These are phyloP conservation scores for Orbilia javanica DNA, from an alignment of 2,329 filamentous ascomycete genomes.

Conservation along the genomic window DNA sequence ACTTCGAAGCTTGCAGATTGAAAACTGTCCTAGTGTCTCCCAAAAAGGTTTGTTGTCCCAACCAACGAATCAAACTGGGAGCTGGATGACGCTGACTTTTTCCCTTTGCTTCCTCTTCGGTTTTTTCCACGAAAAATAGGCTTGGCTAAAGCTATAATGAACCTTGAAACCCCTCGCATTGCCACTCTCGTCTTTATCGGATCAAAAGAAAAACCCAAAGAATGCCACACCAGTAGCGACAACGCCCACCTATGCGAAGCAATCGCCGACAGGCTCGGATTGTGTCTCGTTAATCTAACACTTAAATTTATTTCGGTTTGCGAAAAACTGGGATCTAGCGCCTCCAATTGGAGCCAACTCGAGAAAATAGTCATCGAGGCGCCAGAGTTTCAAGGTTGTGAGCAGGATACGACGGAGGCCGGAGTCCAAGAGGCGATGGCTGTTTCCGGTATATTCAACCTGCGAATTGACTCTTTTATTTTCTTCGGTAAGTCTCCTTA, in stretches of 20 bases:
- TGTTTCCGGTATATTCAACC: slow-evolving; percentile 13
- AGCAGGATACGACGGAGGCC: neutral
- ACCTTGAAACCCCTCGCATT: slow-evolving; percentile 1
- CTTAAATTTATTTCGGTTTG: slow-evolving; percentile 20
- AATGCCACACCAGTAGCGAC: neutral
- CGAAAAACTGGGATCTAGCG: slow-evolving; percentile 28
- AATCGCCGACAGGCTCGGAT: slow-evolving; percentile 26
- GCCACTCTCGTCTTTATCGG: slow-evolving; percentile 9
- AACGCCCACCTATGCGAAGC: slow-evolving; percentile 29
- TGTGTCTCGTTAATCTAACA: slow-evolving; percentile 14
- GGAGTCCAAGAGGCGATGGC: slow-evolving; percentile 19
- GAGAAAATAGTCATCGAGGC: slow-evolving; percentile 12
- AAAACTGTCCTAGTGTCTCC: slow-evolving; percentile 33
- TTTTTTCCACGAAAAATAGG: slow-evolving; percentile 7
- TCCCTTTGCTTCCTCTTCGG: too few relatives aligned
- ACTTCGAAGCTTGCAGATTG: slow-evolving; percentile 30
- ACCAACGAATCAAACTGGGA: neutral
- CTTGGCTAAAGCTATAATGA: slow-evolving; percentile 15
- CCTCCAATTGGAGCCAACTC: slow-evolving; percentile 21
- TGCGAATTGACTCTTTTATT: slow-evolving; percentile 6
- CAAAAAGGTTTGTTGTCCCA: slow-evolving; percentile 27
- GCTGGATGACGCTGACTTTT: neutral
- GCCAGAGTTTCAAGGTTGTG: slow-evolving; percentile 24
- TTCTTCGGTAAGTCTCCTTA: slow-evolving; percentile 20
- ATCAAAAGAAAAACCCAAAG: neutral